A percentile compares a stretch with the other conserved stretches of the same genome.
These are phyloP conservation scores for Stygiomarasmius scandens DNA, from an alignment of 1,284 basidiomycete species.

Conservation along the genomic window DNA sequence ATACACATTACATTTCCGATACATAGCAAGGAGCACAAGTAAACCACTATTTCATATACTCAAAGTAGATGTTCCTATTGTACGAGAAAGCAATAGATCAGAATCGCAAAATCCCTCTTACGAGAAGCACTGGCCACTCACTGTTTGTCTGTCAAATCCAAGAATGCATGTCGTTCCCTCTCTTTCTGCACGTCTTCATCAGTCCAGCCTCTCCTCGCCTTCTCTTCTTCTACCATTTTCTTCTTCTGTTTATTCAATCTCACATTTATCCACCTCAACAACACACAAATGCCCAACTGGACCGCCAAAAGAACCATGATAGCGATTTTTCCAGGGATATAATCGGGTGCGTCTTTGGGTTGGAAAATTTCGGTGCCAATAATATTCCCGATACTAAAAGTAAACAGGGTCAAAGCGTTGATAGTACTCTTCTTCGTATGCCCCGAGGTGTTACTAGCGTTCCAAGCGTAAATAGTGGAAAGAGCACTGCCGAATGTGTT, in stretches of 20 bases:
- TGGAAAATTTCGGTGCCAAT: conserved; percentile 65
- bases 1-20: too few species aligned
- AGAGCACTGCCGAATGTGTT: conserved; percentile 63
- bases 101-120: too few species aligned
- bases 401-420: conserved; percentile 61
- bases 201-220: conserved; percentile 53
- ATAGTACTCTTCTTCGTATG: conserved; percentile 72
- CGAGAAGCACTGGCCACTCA: conserved; percentile 38
- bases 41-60: too few species aligned
- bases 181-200: conserved; percentile 59
- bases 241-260: conserved; percentile 56
- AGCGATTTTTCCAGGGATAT: conserved; percentile 65
- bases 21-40: too few species aligned
- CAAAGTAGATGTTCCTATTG: too few species aligned
- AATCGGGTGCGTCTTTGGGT: conserved; percentile 62
- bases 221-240: conserved; percentile 44
- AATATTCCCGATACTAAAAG: conserved; percentile 63
- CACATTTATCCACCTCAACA: conserved; percentile 59
- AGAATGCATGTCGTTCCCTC: conserved; percentile 60
- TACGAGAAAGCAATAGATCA: too few species aligned
- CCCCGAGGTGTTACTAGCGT: conserved; percentile 49
- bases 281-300: conserved; percentile 51
- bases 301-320: conserved; percentile 61
- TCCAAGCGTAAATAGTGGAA: conserved; percentile 66
- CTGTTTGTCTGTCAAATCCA: conserved; percentile 67